These are phyloP conservation scores for Wickerhamomyces queroliae DNA, from an alignment of 805 yeast genomes.

Conservation along the genomic window DNA sequence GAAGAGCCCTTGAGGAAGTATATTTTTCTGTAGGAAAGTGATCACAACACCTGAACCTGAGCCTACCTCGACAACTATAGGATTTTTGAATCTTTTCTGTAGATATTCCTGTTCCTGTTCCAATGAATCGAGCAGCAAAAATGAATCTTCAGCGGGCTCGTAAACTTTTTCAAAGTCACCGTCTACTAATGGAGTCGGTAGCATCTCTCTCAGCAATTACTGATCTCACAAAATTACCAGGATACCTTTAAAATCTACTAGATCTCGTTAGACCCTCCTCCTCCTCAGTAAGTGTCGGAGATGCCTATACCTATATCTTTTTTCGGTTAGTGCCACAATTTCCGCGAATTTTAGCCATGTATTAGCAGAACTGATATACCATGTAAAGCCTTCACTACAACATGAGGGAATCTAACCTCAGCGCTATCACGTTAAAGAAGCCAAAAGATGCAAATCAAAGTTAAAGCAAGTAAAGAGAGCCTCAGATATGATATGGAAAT, in stretches of 20 bases:
- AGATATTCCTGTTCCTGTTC: constrained; percentile 50
- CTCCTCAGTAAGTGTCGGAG: too few relatives aligned
- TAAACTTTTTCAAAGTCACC: constrained; percentile 72
- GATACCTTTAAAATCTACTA: too few relatives aligned
- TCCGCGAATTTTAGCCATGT: not conserved
- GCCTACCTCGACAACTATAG: constrained; percentile 78
- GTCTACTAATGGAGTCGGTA: constrained; percentile 68
- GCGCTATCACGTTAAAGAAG: too few relatives aligned
- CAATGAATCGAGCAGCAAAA: constrained; percentile 71
- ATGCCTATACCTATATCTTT: too few relatives aligned
- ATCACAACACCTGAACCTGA: constrained; percentile 90
- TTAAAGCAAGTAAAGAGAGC: constrained; percentile 36
- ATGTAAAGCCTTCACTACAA: too few relatives aligned
- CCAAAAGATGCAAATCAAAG: constrained; percentile 56
- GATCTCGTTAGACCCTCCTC: too few relatives aligned
- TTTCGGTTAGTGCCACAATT: not conserved
- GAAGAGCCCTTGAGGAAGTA: constrained; percentile 47
- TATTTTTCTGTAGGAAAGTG: constrained; percentile 59
- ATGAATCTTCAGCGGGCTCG: constrained; percentile 94
- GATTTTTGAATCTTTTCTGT: constrained; percentile 26
- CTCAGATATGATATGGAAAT: not conserved
- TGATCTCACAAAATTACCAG: too few relatives aligned
- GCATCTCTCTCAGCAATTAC: constrained; percentile 41
- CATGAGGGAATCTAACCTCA: too few relatives aligned
- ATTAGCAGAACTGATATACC: too few relatives aligned